phyloP scores from a whole-genome alignment of 2,329 filamentous ascomycete genomes.

The Diaporthe nobilis region DNA sequence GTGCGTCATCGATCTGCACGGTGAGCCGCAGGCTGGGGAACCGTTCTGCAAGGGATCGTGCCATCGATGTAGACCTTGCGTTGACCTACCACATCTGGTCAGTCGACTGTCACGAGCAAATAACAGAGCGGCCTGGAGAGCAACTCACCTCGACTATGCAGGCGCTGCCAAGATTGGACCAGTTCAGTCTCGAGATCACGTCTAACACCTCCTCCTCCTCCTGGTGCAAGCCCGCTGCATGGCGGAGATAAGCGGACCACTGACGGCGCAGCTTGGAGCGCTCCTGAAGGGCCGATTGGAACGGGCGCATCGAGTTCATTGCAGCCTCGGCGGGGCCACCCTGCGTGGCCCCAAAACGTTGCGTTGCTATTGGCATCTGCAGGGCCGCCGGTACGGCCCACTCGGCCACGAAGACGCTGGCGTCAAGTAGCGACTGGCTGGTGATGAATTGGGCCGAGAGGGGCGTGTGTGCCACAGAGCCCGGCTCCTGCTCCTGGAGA shows the following conservation, averaged over 20 bases:
- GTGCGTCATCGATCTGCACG: conserved; percentile 45
- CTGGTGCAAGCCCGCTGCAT: conserved; percentile 34
- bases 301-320: conserved; percentile 28
- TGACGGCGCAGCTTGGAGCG: conserved; percentile 50
- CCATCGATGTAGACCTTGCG: conserved; percentile 13
- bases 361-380: conserved; percentile 50
- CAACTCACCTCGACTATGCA: conserved; percentile 19
- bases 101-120: background rate
- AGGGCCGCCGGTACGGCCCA: conserved; percentile 52
- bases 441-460: conserved; percentile 56
- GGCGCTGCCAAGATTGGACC: conserved; percentile 41
- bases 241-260: conserved; percentile 50
- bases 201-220: conserved; percentile 44
- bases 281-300: conserved; percentile 42
- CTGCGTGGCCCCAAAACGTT: conserved; percentile 26
- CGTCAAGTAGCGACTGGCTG: conserved; percentile 52
- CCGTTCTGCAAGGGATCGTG: conserved; percentile 8
- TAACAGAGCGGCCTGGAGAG: no score
- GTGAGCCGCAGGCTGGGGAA: background rate
- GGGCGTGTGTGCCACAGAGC: conserved; percentile 54
- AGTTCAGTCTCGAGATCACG: conserved; percentile 48
- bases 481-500: conserved; percentile 51
- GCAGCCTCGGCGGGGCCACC: conserved; percentile 37
- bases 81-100: conserved; percentile 3
- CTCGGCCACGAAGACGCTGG: conserved; percentile 56